Base-by-base conservation (phyloP, 306 rosid species). In the Oemleria cerasiformis region DNA sequence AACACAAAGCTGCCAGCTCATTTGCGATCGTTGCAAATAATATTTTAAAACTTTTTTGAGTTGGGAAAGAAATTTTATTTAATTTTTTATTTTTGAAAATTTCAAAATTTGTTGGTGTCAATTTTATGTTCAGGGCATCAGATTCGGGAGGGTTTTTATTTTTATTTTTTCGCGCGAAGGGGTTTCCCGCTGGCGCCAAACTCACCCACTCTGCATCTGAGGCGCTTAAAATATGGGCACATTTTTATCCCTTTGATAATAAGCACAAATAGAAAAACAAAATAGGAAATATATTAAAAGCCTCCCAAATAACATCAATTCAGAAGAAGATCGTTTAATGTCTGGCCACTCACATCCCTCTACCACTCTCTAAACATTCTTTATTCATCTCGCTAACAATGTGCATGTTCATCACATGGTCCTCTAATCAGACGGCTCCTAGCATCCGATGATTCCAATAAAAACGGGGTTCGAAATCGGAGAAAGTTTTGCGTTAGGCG, bases 381-480 rank as follows among this genome's bases (percentile, higher is more conserved):
- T 50, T 68, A 68, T 68, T 54, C 10, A 48, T 30, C 10, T 34
- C 7, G 61, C 19, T 14, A 34, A 13, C 17, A 15, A 58, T 58
- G 5, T 9, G 14, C 54, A 25, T 23, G 43, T 47, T 47, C 56
- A 58, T 58, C 41, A 7, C 9, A 19, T 10, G 68, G n/a, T 50
- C 39, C 6, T 5, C 13, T 21, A 8, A 70, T 77, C 81, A 0
- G 9, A 78, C 82, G 77, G 73, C 19, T n/a, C 2, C 48, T 1
- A 12, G 38, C n/a, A 47, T 58, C 39, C 47, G 19, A 39, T 39
- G 67, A 54, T 60, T 70, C 10, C 9, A 11, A 66, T 45, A 13
- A 8, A 16, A 17, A 4, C 6, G 23, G 15, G 56, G 36, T 30
- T 1, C 36, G 36, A 30, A 30, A 30, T 30, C 3, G 36, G 36